These are phyloP conservation scores for Vitis hybrid DNA, from an alignment of 177 flowering plant species.

Conservation along the genomic window DNA sequence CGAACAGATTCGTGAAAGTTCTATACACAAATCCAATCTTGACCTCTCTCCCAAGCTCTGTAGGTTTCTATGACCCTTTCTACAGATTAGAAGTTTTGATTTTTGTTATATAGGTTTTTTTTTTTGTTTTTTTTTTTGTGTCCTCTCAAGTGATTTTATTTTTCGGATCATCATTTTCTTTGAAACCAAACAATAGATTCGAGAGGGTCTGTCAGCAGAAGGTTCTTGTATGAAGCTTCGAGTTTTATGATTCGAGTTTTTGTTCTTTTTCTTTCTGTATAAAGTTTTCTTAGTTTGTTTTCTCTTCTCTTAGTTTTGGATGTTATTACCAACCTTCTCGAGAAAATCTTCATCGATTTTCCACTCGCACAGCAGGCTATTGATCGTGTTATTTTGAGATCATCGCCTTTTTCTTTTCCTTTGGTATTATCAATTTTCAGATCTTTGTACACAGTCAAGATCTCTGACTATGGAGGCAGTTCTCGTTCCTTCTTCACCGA, in stretches of 20 bases:
- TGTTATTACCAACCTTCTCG: neutral
- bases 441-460: neutral
- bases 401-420: conserved; percentile 12
- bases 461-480: conserved; percentile 25
- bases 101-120: neutral
- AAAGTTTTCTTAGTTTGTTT: neutral
- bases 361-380: conserved; percentile 3
- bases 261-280: neutral
- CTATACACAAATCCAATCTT: neutral
- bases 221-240: too few relatives aligned
- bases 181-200: neutral
- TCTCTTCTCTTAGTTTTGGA: neutral
- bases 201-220: too few relatives aligned
- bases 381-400: conserved; percentile 29
- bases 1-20: neutral
- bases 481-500: conserved; percentile 13
- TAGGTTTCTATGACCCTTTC: neutral
- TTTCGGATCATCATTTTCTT: neutral
- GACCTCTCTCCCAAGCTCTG: neutral
- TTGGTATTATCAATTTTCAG: neutral
- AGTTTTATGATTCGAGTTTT: neutral
- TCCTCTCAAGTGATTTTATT: neutral
- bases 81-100: neutral
- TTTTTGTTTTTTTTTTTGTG: neutral
- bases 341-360: conserved; percentile 8